These are phyloP conservation scores for Lentinula edodes DNA, from an alignment of 768 basidiomycete genomes.

Conservation along the genomic window DNA sequence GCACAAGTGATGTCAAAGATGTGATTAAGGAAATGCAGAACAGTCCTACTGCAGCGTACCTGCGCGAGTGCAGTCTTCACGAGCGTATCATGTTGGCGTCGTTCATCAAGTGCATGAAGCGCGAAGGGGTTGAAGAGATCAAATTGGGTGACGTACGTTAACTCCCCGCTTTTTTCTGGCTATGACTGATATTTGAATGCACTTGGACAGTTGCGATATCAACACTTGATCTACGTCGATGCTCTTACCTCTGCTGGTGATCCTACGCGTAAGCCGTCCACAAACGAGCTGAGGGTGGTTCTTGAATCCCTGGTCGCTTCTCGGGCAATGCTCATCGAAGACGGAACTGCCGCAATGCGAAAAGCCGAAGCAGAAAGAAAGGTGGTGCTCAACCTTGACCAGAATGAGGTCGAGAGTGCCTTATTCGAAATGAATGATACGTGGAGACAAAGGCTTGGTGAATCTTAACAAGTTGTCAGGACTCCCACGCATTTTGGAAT, in stretches of 20 bases:
- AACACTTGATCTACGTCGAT: conserved; percentile 68
- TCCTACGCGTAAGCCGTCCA: conserved; percentile 50
- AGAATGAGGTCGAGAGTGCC: conserved; percentile 78
- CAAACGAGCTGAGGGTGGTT: conserved; percentile 60
- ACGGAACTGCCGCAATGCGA: conserved; percentile 44
- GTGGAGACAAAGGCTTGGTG: not conserved
- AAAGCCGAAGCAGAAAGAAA: conserved; percentile 63
- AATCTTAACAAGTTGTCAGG: not conserved
- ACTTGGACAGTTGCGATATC: conserved; percentile 54
- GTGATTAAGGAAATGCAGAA: conserved; percentile 87
- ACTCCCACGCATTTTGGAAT: not conserved
- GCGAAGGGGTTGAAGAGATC: conserved; percentile 85
- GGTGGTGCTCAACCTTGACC: conserved; percentile 79
- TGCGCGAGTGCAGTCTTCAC: conserved; percentile 80
- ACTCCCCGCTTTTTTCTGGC: not conserved
- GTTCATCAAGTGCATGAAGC: conserved; percentile 72
- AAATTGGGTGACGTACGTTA: conserved; percentile 70
- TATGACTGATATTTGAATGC: not conserved
- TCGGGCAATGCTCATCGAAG: conserved; percentile 71
- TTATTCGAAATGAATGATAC: conserved; percentile 46
- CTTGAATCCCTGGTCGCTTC: conserved; percentile 74
- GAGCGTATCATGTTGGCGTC: conserved; percentile 86
- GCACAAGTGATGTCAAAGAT: conserved; percentile 65
- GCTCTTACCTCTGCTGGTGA: conserved; percentile 57
- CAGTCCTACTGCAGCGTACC: conserved; percentile 80